Base-by-base conservation (phyloP, 148 eudicot genomes). In the Heliosperma pusillum region DNA sequence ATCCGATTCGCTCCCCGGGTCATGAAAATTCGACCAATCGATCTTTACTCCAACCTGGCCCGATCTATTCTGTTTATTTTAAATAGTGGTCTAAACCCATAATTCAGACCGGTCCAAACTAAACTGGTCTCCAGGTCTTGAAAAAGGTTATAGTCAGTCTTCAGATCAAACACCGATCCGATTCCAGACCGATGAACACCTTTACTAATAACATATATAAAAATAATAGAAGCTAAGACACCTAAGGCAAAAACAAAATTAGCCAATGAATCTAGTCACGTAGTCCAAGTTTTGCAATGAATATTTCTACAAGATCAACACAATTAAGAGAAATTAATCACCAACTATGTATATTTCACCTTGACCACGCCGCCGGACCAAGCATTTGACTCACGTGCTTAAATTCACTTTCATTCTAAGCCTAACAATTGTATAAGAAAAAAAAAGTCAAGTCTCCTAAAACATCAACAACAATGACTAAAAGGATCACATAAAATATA, bases 321-420 rank as follows among this genome's bases (percentile, higher is more conserved):
- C 2, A 50, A 50, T 50, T 36, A 72, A 13, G 15, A 2, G 22
- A 22, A 73, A 16, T 19, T 15, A 50, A 25, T 78, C 56, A 72
- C 26, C 72, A 50, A 55, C 58, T n/a, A 75, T 75, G 72, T 47
- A 70, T 7, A 64, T 25, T 71, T 70, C 36, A 70, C 71, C 82
- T 80, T 76, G 82, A 80, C 79, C 76, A 27, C 76, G 78, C 80
- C 83, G 74, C 80, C 80, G 65, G 73, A 52, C 15, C 12, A 60
- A 40, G 53, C 12, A 66, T 73, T 78, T 81, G 83, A 77, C 77
- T 71, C 83, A 81, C 80, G 80, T 81, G 83, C 71, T 29, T 22
- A 59, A 72, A 72, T 47, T n/a, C 27, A 62, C 3, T 1, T 7
- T 56, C 2, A 50, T 19, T 36, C 17, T 36, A 33, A 67, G 55